A percentile compares a stretch with the other conserved stretches of the same genome.
Evolutionary conservation across 2,329 filamentous ascomycete species (phyloP).

Genomic region (Ampelomyces quisqualis): DNA sequence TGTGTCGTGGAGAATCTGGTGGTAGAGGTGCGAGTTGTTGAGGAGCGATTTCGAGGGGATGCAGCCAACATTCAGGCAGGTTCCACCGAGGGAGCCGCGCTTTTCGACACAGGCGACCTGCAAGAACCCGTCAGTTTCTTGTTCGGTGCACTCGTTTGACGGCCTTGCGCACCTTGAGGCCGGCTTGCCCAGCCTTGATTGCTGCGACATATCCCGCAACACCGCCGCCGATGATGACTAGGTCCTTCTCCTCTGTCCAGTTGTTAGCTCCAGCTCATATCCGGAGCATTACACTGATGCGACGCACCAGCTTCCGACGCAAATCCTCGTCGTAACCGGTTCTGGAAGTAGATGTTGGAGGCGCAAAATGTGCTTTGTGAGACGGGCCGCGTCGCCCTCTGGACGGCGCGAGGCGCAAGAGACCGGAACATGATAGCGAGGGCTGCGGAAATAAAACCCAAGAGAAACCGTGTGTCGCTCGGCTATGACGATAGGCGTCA

Average conservation of each 20-base stretch:
- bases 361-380: constrained; percentile 44
- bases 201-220: constrained; percentile 98
- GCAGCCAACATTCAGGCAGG: constrained; percentile 98
- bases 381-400: constrained; percentile 45
- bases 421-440: constrained; percentile 53
- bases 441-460: constrained; percentile 25
- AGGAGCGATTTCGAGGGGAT: constrained; percentile 99
- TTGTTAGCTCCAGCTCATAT: constrained; percentile 37
- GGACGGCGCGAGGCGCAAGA: constrained; percentile 52
- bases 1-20: constrained; percentile 94
- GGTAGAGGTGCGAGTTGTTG: constrained; percentile 99
- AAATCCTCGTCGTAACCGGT: constrained; percentile 57
- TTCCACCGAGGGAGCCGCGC: constrained; percentile 90
- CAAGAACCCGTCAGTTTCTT: constrained; percentile 9
- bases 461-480: constrained; percentile 33
- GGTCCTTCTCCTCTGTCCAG: constrained; percentile 80
- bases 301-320: constrained; percentile 55
- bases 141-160: neutral
- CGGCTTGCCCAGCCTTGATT: constrained; percentile 98
- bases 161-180: constrained; percentile 71
- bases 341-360: constrained; percentile 51
- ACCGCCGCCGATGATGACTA: constrained; percentile 96
- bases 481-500: constrained; percentile 37
- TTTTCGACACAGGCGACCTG: constrained; percentile 98
- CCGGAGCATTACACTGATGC: constrained; percentile 19